Percentiles rank a stretch among this genome's conserved stretches.
phyloP scores from a whole-genome alignment of 129 eudicot species.

The Rutidosis leptorrhynchoides region DNA sequence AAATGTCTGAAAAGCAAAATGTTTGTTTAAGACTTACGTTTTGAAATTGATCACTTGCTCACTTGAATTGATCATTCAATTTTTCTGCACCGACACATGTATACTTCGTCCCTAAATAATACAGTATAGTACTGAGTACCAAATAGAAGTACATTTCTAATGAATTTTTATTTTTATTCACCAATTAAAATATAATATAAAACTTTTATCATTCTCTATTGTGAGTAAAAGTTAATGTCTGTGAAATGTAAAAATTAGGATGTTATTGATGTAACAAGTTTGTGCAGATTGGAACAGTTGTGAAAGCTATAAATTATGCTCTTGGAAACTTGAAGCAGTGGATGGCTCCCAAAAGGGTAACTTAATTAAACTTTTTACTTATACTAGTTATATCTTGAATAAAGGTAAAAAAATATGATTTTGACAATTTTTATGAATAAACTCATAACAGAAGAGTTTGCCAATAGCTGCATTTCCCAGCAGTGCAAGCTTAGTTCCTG shows the following conservation, averaged over 20 bases:
- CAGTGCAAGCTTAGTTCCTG: slow-evolving; percentile 61
- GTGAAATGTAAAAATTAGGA: slow-evolving; percentile 11
- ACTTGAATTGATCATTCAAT: too few species aligned
- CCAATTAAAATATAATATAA: neutral
- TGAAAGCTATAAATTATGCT: slow-evolving; percentile 62
- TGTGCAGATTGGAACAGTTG: slow-evolving; percentile 63
- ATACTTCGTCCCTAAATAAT: neutral
- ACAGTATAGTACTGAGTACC: neutral
- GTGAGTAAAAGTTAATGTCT: neutral
- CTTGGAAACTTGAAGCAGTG: slow-evolving; percentile 54
- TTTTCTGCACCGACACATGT: neutral
- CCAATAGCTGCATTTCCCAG: slow-evolving; percentile 73
- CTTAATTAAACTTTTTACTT: neutral
- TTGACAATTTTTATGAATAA: neutral
- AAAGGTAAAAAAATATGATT: slow-evolving; percentile 14
- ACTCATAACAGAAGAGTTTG: slow-evolving; percentile 44
- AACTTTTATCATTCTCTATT: neutral
- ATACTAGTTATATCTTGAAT: neutral
- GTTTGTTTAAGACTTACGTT: too few species aligned
- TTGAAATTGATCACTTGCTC: too few species aligned
- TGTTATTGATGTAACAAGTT: slow-evolving; percentile 17
- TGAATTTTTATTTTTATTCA: neutral
- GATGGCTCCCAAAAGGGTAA: slow-evolving; percentile 76
- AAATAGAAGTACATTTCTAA: neutral
- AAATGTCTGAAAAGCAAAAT: too few species aligned